Evolutionary conservation across 1,139 yeast species (phyloP).

Genomic region (Tardiomyces depauwii): DNA sequence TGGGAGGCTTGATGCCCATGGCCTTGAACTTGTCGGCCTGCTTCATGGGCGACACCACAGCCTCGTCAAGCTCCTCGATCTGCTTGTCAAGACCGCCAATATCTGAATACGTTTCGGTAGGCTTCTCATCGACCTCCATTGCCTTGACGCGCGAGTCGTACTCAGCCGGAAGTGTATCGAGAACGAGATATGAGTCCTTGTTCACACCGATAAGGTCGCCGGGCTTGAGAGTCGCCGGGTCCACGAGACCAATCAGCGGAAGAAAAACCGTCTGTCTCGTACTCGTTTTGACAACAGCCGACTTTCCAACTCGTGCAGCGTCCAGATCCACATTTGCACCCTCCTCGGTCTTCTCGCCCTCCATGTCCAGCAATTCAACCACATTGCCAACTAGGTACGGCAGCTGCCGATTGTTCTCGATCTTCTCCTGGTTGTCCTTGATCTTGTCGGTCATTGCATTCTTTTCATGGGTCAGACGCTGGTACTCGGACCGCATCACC

Average conservation of each 20-base stretch:
- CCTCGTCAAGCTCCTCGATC: slow-evolving; percentile 95
- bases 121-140: slow-evolving; percentile 98
- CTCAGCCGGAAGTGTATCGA: slow-evolving; percentile 93
- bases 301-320: slow-evolving; percentile 87
- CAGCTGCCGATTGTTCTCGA: slow-evolving; percentile 87
- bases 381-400: slow-evolving; percentile 98
- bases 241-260: slow-evolving; percentile 93
- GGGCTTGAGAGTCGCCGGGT: slow-evolving; percentile 78
- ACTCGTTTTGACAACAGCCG: slow-evolving; percentile 95
- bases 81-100: slow-evolving; percentile 98
- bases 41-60: slow-evolving; percentile 96
- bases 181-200: slow-evolving; percentile 86
- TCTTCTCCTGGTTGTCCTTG: slow-evolving; percentile 93
- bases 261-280: slow-evolving; percentile 95
- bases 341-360: slow-evolving; percentile 78
- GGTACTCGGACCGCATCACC: slow-evolving; percentile 87
- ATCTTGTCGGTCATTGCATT: slow-evolving; percentile 87
- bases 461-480: slow-evolving; percentile 85
- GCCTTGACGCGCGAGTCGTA: slow-evolving; percentile 97
- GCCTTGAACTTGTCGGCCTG: slow-evolving; percentile 93
- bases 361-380: slow-evolving; percentile 85
- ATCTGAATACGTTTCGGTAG: slow-evolving; percentile 92
- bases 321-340: slow-evolving; percentile 95
- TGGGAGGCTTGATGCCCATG: slow-evolving; percentile 92
- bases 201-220: slow-evolving; percentile 96